These are phyloP conservation scores for Penicillium fuscoglaucum DNA, from an alignment of 2,329 filamentous ascomycete species.

Conservation along the genomic window DNA sequence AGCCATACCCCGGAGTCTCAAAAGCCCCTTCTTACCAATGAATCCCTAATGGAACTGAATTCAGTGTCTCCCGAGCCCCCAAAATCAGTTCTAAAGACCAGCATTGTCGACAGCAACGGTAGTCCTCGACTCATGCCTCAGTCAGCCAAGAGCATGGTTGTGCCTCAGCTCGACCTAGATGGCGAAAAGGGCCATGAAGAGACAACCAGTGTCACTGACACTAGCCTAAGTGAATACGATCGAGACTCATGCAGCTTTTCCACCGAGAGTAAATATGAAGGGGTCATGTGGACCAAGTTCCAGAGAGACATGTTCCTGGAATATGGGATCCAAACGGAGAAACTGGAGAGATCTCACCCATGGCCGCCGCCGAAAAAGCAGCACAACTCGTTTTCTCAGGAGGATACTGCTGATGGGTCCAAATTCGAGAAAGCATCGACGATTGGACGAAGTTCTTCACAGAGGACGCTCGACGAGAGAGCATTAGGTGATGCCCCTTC, in stretches of 20 bases:
- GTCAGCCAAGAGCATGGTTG: neutral
- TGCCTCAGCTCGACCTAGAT: neutral
- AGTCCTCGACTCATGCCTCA: constrained; percentile 32
- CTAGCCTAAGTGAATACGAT: constrained; percentile 14
- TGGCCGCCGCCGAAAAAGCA: neutral
- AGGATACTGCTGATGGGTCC: neutral
- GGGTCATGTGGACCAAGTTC: constrained; percentile 19
- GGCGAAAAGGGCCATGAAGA: neutral
- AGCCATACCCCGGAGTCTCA: constrained; percentile 22
- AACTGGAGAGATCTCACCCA: neutral
- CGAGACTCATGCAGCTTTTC: constrained; percentile 5
- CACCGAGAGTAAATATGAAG: constrained; percentile 1
- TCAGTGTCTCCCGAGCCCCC: neutral
- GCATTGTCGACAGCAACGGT: constrained; percentile 40
- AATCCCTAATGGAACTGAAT: neutral
- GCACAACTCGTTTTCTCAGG: neutral
- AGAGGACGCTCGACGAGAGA: constrained; percentile 5
- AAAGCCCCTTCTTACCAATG: constrained; percentile 14
- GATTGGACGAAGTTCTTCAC: constrained; percentile 1
- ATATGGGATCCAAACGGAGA: constrained; percentile 20
- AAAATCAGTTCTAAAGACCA: constrained; percentile 13
- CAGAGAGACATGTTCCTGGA: constrained; percentile 25
- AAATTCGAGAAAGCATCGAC: neutral
- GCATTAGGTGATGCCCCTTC: neutral
- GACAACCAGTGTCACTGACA: neutral